Percentiles rank a stretch among this genome's conserved stretches.
phyloP scores from a whole-genome alignment of 805 yeast genomes.

The Cyberlindnera japonica region DNA sequence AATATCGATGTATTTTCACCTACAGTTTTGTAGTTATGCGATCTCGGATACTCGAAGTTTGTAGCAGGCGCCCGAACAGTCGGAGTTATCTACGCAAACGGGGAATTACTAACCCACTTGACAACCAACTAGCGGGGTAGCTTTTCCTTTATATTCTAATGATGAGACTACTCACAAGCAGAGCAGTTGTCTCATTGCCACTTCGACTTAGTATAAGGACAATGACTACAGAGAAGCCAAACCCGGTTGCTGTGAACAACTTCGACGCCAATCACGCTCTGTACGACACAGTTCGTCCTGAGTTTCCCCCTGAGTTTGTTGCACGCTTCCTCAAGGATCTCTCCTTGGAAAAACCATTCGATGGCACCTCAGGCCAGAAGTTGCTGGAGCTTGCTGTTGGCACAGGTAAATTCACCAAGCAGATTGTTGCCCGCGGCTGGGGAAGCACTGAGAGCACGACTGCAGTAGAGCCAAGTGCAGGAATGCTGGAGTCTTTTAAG shows the following conservation, averaged over 20 bases:
- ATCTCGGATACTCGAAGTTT: too few species aligned
- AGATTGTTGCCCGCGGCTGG: slow-evolving; percentile 39
- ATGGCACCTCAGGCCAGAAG: slow-evolving; percentile 21
- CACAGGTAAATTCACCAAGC: slow-evolving; percentile 58
- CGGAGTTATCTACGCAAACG: too few species aligned
- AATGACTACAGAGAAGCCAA: not conserved
- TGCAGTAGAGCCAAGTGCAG: slow-evolving; percentile 54
- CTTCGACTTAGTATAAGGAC: not conserved
- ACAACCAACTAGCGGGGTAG: too few species aligned
- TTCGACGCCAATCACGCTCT: slow-evolving; percentile 49
- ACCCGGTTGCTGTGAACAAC: slow-evolving; percentile 42
- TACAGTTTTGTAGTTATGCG: too few species aligned
- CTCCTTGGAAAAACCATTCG: slow-evolving; percentile 24
- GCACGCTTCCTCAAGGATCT: slow-evolving; percentile 39
- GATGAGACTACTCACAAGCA: too few species aligned
- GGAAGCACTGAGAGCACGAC: slow-evolving; percentile 28
- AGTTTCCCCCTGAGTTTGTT: slow-evolving; percentile 41
- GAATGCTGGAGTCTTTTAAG: slow-evolving; percentile 49
- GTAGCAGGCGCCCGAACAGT: too few species aligned
- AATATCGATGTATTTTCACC: not conserved
- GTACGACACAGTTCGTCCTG: slow-evolving; percentile 52
- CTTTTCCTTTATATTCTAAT: too few species aligned
- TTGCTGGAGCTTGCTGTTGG: slow-evolving; percentile 57
- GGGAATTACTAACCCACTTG: too few species aligned
- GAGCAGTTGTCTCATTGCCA: not conserved